Evolutionary conservation across 257 asterid species (phyloP).

Genomic region (Lantana camara): DNA sequence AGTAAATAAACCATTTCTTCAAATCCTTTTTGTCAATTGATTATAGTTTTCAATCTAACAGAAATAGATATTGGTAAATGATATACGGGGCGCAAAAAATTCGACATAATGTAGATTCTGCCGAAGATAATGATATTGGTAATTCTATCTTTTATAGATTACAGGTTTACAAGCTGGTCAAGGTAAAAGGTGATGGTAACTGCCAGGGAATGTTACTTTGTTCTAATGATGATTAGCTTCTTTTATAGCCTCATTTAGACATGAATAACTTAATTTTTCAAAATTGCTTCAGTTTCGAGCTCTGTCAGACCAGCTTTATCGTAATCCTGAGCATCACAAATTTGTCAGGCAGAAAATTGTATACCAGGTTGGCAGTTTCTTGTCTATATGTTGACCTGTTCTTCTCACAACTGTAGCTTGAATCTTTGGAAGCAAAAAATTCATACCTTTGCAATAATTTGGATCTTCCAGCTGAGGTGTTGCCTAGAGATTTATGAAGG

Average conservation of each 20-base stretch:
- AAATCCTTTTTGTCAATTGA: too few species aligned
- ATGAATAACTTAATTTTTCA: constrained; percentile 17
- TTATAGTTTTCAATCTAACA: too few species aligned
- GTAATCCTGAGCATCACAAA: constrained; percentile 88
- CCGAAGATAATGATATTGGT: too few species aligned
- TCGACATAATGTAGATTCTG: too few species aligned
- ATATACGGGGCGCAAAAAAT: too few species aligned
- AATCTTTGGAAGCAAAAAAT: constrained; percentile 25
- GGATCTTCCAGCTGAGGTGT: constrained; percentile 74
- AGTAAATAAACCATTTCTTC: too few species aligned
- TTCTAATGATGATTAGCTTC: too few species aligned
- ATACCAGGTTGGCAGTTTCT: constrained; percentile 65
- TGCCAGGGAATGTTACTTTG: constrained; percentile 99
- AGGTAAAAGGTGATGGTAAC: constrained; percentile 95
- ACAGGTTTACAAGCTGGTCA: constrained; percentile 79
- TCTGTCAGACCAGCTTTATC: constrained; percentile 92
- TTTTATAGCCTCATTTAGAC: too few species aligned
- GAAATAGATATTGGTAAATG: too few species aligned
- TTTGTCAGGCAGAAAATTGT: constrained; percentile 92
- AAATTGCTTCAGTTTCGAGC: constrained; percentile 70
- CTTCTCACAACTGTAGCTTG: constrained; percentile 15
- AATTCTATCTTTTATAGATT: constrained; percentile 54
- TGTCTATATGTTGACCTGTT: neutral
- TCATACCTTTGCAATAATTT: constrained; percentile 26
- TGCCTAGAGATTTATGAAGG: constrained; percentile 80